Evolutionary conservation across 805 yeast species (phyloP).

Genomic region (Isabelozyma rhagii): DNA sequence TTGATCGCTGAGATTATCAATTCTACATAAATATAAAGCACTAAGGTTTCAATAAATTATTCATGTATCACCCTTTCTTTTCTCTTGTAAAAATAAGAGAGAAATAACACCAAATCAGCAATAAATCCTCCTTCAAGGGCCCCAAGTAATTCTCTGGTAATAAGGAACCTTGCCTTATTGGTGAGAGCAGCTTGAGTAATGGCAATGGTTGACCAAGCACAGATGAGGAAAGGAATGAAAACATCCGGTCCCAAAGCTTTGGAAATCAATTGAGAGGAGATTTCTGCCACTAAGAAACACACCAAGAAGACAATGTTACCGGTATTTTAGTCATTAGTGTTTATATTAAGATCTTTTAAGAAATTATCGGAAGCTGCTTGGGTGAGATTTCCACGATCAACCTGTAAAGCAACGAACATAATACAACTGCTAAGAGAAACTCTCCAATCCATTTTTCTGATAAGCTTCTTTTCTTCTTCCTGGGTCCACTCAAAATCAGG

Average conservation of each 20-base stretch:
- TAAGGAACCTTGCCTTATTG: constrained; percentile 40
- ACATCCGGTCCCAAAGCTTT: constrained; percentile 8
- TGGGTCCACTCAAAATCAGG: constrained; percentile 3
- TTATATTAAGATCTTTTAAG: constrained; percentile 5
- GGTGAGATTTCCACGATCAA: constrained; percentile 11
- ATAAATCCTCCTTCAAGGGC: constrained; percentile 45
- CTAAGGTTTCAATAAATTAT: neutral
- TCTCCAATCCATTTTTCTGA: neutral
- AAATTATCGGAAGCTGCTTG: constrained; percentile 9
- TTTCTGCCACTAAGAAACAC: constrained; percentile 8
- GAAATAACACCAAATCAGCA: constrained; percentile 38
- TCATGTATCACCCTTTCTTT: constrained; percentile 14
- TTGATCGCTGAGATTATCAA: too few species aligned
- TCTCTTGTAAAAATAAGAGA: constrained; percentile 38
- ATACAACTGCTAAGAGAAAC: constrained; percentile 1
- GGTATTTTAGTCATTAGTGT: constrained; percentile 6
- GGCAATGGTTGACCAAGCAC: constrained; percentile 13
- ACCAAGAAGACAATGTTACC: constrained; percentile 9
- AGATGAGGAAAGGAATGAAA: constrained; percentile 14
- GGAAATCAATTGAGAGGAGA: constrained; percentile 8
- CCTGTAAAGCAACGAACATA: constrained; percentile 49
- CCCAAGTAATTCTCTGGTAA: constrained; percentile 47
- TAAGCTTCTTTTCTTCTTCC: constrained; percentile 3
- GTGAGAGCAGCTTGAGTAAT: constrained; percentile 25
- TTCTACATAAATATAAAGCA: too few species aligned